Percentiles rank a stretch among this genome's conserved stretches.
phyloP scores from a whole-genome alignment of 345 rosid species.

The Adansonia digitata region DNA sequence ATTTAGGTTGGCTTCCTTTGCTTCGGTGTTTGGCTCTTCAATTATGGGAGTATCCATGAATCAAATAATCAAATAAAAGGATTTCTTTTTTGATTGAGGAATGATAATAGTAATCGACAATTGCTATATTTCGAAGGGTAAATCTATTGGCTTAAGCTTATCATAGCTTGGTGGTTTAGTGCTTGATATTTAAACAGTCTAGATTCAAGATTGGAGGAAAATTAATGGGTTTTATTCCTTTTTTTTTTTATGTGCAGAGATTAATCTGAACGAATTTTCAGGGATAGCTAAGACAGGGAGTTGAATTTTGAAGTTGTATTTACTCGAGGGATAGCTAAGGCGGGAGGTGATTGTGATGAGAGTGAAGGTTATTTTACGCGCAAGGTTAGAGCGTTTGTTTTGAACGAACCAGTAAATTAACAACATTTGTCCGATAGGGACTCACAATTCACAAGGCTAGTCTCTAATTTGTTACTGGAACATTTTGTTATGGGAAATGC shows the following conservation, averaged over 20 bases:
- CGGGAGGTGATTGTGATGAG: neutral
- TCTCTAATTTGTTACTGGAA: too few species aligned
- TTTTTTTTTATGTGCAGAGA: neutral
- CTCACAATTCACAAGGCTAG: too few species aligned
- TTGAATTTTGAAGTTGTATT: neutral
- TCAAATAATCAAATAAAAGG: neutral
- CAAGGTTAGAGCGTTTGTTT: neutral
- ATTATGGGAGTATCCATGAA: conserved; percentile 1
- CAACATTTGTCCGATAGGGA: too few species aligned
- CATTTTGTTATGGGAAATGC: too few species aligned
- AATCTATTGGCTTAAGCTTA: neutral
- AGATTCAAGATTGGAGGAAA: neutral
- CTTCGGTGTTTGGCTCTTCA: neutral
- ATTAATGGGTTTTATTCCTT: neutral
- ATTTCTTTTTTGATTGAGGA: neutral
- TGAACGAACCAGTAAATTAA: neutral
- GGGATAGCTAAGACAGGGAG: neutral
- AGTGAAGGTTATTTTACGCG: neutral
- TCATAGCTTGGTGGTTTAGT: neutral
- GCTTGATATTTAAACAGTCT: neutral
- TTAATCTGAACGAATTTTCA: neutral
- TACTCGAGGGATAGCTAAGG: neutral
- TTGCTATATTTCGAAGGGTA: neutral
- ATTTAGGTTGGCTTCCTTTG: neutral
- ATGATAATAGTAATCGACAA: neutral